Conservation (phyloP, 1,139 yeast species). For the Tardiomyces blankii region DNA sequence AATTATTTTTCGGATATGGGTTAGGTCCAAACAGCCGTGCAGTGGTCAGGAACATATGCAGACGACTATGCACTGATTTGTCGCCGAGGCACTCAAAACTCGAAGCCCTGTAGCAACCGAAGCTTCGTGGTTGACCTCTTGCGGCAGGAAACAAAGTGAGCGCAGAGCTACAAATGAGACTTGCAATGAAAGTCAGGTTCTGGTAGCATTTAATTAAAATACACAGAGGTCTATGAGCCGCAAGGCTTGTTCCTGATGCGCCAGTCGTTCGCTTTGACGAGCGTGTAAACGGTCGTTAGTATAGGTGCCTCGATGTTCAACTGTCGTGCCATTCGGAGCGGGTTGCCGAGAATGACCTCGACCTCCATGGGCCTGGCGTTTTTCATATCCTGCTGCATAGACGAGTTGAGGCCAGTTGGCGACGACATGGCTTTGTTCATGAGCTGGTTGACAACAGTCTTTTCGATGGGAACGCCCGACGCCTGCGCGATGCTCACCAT, state of each 20-base stretch:
- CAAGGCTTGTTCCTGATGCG: background rate
- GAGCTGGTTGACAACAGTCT: slow-evolving; percentile 26
- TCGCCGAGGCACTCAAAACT: too few species aligned
- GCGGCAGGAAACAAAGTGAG: too few species aligned
- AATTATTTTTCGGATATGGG: background rate
- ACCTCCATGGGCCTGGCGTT: slow-evolving; percentile 62
- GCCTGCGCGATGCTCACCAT: slow-evolving; percentile 49
- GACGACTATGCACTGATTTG: too few species aligned
- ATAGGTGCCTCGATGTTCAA: slow-evolving; percentile 48
- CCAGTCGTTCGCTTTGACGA: slow-evolving; percentile 26
- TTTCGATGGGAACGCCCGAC: slow-evolving; percentile 31
- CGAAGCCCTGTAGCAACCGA: too few species aligned
- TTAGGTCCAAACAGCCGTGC: background rate
- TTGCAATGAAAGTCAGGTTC: too few species aligned
- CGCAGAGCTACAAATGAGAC: too few species aligned
- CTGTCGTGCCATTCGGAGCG: slow-evolving; percentile 46
- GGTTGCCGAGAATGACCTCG: slow-evolving; percentile 64
- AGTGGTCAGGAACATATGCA: too few species aligned
- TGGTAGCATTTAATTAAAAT: too few species aligned
- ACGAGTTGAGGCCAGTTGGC: slow-evolving; percentile 32
- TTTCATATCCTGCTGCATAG: slow-evolving; percentile 63
- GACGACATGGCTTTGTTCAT: slow-evolving; percentile 33
- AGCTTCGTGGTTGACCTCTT: too few species aligned
- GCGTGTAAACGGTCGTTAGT: slow-evolving; percentile 42
- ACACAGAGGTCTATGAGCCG: background rate